Evolutionary conservation across 2,329 filamentous ascomycete species (phyloP).

Genomic region (Aspergillus uvarum): DNA sequence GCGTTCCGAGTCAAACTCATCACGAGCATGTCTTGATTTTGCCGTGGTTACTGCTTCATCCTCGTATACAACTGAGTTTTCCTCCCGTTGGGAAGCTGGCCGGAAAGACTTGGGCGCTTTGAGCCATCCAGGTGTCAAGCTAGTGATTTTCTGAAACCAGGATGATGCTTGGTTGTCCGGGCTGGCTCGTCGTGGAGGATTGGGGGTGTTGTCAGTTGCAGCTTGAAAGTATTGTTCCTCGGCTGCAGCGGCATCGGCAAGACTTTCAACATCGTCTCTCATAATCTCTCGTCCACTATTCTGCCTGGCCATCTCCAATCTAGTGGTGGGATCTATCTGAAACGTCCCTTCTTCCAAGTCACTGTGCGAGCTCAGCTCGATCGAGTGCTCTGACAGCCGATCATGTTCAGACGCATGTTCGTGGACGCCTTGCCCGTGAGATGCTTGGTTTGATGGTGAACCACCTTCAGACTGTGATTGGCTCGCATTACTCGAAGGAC

Average conservation of each 20-base stretch:
- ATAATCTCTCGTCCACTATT: slow-evolving; percentile 9
- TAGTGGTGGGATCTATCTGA: slow-evolving; percentile 26
- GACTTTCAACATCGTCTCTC: slow-evolving; percentile 13
- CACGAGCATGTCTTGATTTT: slow-evolving; percentile 8
- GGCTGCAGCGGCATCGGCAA: slow-evolving; percentile 17
- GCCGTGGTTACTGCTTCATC: slow-evolving; percentile 17
- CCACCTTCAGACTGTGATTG: slow-evolving; percentile 17
- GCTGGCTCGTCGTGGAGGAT: slow-evolving; percentile 15
- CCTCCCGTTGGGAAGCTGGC: slow-evolving; percentile 11
- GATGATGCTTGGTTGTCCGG: slow-evolving; percentile 30
- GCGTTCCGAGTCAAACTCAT: slow-evolving; percentile 12
- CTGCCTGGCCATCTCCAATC: slow-evolving; percentile 20
- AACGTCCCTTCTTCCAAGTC: slow-evolving; percentile 23
- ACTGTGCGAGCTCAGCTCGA: slow-evolving; percentile 27
- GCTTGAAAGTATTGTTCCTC: slow-evolving; percentile 17
- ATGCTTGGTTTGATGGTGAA: slow-evolving; percentile 13
- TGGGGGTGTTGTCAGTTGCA: slow-evolving; percentile 25
- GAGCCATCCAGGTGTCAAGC: slow-evolving; percentile 36
- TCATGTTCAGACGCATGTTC: slow-evolving; percentile 21
- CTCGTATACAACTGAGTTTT: slow-evolving; percentile 20
- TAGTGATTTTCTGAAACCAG: slow-evolving; percentile 40
- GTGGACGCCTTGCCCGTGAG: slow-evolving; percentile 13
- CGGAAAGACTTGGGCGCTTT: slow-evolving; percentile 30
- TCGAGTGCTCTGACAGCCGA: slow-evolving; percentile 24
- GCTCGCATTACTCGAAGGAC: slow-evolving; percentile 26